Evolutionary conservation across 805 yeast genomes (phyloP), one percentile per base, ranked within the genome.

Genomic region (Starmera amethionina): DNA sequence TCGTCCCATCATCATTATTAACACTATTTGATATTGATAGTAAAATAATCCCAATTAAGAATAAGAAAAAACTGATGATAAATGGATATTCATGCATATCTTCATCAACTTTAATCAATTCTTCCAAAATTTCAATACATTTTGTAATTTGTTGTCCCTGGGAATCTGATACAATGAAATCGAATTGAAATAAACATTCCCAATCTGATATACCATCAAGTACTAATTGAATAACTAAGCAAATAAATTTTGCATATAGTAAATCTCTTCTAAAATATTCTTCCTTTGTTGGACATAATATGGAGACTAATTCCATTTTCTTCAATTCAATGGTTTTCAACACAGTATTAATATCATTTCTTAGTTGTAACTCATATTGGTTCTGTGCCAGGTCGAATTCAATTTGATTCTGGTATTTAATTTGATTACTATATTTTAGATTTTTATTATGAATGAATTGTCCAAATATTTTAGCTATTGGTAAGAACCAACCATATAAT

Each of bases 401-500:
- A 22, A 22, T 2, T 22, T 6, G 27, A 22, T 22, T 22, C 27
- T 22, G 27, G 9, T 6, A 22, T 22, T 34, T 34, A 22, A 12
- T 19, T 19, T 19, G n/a, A 13, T 14, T 10, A 13, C 7, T 19
- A 4, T n/a, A n/a, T 7, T 19, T 15, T 5, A n/a, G 5, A 13
- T 19, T 14, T 37, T 46, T 50, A 36, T 43, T 46, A 37, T 47
- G 41, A 15, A 46, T 51, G 10, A 59, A 46, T 22, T 52, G 52
- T 0, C 67, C 67, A 33, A 63, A 49, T 7, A 65, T 37, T 28
- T 56, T 51, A 45, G 59, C 53, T 13, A 58, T 37, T 3, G 69
- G 67, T 15, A 65, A 41, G 39, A 62, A 55, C 55, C 63, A 65
- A 0, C 70, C 71, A 52, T 56, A 65, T 3, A 64, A 46, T 4